These are phyloP conservation scores for Juglanconis sp. DNA, from an alignment of 2,329 filamentous ascomycete species.

Conservation along the genomic window DNA sequence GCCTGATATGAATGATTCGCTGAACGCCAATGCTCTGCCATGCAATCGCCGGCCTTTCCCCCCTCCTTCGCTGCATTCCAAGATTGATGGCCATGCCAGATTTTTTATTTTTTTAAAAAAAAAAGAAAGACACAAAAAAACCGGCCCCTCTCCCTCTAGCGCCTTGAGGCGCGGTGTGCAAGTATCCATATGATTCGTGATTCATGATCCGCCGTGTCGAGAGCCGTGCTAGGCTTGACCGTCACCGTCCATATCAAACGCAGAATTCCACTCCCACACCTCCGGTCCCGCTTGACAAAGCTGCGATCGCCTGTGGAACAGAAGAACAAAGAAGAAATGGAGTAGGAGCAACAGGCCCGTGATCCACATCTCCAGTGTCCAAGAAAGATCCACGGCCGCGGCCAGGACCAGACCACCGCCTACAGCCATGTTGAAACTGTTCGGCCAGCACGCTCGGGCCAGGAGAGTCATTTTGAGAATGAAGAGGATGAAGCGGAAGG, in stretches of 20 bases:
- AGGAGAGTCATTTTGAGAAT: slow-evolving; percentile 65
- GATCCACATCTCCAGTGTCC: slow-evolving; percentile 11
- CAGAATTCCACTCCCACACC: slow-evolving; percentile 13
- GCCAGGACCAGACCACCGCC: slow-evolving; percentile 65
- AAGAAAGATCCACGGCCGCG: slow-evolving; percentile 61
- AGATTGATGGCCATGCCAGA: neutral
- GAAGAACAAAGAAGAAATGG: slow-evolving; percentile 4
- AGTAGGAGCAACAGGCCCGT: slow-evolving; percentile 6
- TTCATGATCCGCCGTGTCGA: neutral
- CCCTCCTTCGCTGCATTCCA: neutral
- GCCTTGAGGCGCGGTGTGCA: neutral
- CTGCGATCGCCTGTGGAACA: slow-evolving; percentile 1
- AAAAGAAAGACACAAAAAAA: too few relatives aligned
- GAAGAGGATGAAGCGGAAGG: slow-evolving; percentile 60
- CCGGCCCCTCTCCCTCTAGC: too few relatives aligned
- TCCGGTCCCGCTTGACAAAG: slow-evolving; percentile 9
- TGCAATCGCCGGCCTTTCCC: neutral
- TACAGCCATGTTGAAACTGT: slow-evolving; percentile 61
- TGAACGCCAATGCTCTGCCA: neutral
- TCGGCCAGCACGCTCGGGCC: slow-evolving; percentile 67
- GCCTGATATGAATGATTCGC: neutral
- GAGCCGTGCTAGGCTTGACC: neutral
- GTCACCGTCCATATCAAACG: neutral
- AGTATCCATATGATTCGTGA: neutral
- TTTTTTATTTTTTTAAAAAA: too few relatives aligned